Evolutionary conservation across 225 moss, liverwort and hornwort species (phyloP), one percentile per base, ranked within the genome.

Genomic region (Bryoerythrophyllum caledonicum): DNA sequence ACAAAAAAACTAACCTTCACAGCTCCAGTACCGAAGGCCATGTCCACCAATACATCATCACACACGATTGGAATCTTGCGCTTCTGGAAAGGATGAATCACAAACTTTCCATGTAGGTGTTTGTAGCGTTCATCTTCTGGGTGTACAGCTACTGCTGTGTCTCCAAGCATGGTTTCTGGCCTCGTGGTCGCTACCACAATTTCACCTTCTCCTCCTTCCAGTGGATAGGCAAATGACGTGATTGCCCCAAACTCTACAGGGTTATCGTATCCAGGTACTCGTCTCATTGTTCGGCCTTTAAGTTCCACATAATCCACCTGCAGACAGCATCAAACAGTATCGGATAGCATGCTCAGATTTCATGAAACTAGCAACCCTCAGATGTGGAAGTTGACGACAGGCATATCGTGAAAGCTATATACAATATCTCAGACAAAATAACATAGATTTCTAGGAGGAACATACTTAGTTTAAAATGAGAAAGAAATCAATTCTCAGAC

Each of bases 141-240:
- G 68, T 97, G 96, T 14, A 97, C 89, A 64, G 96, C 96, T 51
- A 97, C 92, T 16, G 96, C 96, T 80, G 96, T 94, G 72, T 97
- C 96, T 74, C 96, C 96, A 63, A 97, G 92, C 94, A 97, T 97
- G 23, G 94, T 97, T 80, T 97, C 96, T n/a, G 90, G 88, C 80
- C 96, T 87, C 61, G 96, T 94, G 32, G 96, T 97, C 3, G 96
- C 94, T 56, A 97, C 96, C 63, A 97, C 91, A 70, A 97, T 84
- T 80, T 94, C 96, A 74, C 93, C 94, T 24, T 74, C 74, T 27
- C 77, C 92, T 65, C 83, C 89, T 83, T 93, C 96, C 54, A 97
- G 81, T 59, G 93, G 94, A 78, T 97, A 97, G 57, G 94, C 94
- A 77, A 97, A 97, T 52, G 94, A 97, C 19, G 89, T 94, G 62